Base-by-base conservation (phyloP, 2,329 filamentous ascomycete genomes). In the Hymenotorrendiella dingleyae region DNA sequence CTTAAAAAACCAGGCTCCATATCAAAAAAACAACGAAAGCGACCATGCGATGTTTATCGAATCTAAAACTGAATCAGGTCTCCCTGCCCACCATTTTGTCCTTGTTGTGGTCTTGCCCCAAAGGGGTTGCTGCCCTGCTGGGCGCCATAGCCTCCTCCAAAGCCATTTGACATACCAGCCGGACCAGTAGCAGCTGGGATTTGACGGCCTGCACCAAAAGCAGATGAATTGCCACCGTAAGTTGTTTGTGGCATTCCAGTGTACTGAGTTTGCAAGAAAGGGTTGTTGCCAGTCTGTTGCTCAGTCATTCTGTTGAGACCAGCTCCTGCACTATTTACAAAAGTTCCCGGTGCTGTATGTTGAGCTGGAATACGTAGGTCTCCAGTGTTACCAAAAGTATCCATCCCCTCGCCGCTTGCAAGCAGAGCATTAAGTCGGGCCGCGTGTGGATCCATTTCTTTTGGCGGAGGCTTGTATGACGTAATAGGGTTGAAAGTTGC, bases 331-430 rank as follows among this genome's bases (percentile, higher is more conserved):
- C 87, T 94, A 68, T 98, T 98, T 67, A 98, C 84, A 63, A 97
- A 98, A 0, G 86, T 94, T 20, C 91, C 93, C 0, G 93, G 93
- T 1, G 93, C 89, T 0, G 93, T 98, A 64, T 98, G 93, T 62
- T 98, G 93, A 2, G 93, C 82, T 1, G 93, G 93, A 51, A 98
- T 94, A 64, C 93, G 89, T 35, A 95, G 74, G 52, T 97, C 87
- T 54, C 93, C 93, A n/a, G 87, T 87, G 63, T 98, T 98, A 52
- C 93, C 93, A 62, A 94, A 98, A 0, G 93, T 98, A 62, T 98
- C 93, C 71, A 94, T 86, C 19, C 93, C 93, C 44, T 98, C 93
- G 52, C 93, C 90, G 19, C 76, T 80, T 3, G 89, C 78, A 33
- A 98, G 78, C 24, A 98, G 78, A 1, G 85, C 78, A 62, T 97